Percentiles rank a stretch among this genome's conserved stretches.
These are phyloP conservation scores for Santalum album DNA, from an alignment of 164 flowering plant genomes.

Conservation along the genomic window DNA sequence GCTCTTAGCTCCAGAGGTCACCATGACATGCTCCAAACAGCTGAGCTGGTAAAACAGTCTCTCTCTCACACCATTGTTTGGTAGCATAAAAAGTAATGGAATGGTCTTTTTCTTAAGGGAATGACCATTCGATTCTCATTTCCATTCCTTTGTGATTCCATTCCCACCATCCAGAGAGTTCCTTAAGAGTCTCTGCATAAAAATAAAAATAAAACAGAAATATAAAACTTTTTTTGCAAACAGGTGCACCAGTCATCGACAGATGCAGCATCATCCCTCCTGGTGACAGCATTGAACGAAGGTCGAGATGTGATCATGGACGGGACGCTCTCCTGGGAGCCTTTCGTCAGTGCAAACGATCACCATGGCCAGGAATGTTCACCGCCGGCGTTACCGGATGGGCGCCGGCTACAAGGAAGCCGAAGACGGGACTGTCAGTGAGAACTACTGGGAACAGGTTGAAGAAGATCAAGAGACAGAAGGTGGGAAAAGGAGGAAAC, in stretches of 20 bases:
- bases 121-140: no score
- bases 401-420: constrained; percentile 53
- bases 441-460: constrained; percentile 62
- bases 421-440: constrained; percentile 40
- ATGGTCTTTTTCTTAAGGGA: no score
- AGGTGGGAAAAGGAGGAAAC: constrained; percentile 34
- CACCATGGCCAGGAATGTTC: constrained; percentile 68
- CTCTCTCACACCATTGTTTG: neutral
- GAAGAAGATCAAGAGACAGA: constrained; percentile 31
- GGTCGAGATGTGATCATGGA: constrained; percentile 81
- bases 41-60: constrained; percentile 27
- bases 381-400: constrained; percentile 57
- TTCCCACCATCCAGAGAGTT: no score
- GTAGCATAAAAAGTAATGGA: no score
- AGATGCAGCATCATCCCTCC: constrained; percentile 72
- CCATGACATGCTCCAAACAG: constrained; percentile 40
- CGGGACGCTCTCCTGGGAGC: constrained; percentile 71
- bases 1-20: constrained; percentile 46
- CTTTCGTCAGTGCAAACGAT: constrained; percentile 68
- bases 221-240: constrained; percentile 3
- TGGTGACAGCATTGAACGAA: constrained; percentile 71
- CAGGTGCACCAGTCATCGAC: constrained; percentile 58
- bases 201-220: no score
- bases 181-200: no score
- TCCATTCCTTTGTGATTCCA: no score